Evolutionary conservation across 306 rosid genomes (phyloP).

Genomic region (Rosa chinensis): DNA sequence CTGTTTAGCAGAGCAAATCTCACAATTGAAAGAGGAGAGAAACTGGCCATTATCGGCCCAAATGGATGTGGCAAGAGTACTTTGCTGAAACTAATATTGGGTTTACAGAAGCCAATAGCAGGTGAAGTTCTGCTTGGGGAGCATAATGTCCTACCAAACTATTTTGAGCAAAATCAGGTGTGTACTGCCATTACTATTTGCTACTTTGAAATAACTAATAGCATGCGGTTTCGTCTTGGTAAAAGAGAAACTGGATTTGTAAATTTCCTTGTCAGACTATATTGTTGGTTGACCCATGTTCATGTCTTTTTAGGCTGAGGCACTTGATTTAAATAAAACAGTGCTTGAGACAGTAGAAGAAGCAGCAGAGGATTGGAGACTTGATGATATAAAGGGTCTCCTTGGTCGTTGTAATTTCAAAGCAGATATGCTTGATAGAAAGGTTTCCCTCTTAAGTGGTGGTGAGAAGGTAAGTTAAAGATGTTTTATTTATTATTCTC

Average conservation of each 20-base stretch:
- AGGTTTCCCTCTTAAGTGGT: conserved; percentile 90
- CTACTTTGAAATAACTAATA: conserved; percentile 18
- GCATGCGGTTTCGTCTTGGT: neutral
- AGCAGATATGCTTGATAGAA: conserved; percentile 92
- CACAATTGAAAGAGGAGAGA: conserved; percentile 88
- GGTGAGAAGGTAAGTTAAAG: conserved; percentile 81
- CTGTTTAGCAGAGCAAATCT: conserved; percentile 86
- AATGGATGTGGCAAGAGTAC: conserved; percentile 99
- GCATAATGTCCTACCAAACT: conserved; percentile 91
- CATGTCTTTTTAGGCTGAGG: conserved; percentile 75
- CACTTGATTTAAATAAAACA: conserved; percentile 89
- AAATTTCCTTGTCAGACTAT: neutral
- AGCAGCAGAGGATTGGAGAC: conserved; percentile 95
- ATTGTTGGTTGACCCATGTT: conserved; percentile 29
- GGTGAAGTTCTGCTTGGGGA: conserved; percentile 92
- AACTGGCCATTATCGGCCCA: conserved; percentile 92
- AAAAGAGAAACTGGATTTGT: neutral
- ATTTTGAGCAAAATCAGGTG: conserved; percentile 99
- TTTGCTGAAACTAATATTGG: conserved; percentile 88
- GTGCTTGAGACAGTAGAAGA: conserved; percentile 92
- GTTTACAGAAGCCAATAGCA: conserved; percentile 66
- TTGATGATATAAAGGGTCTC: conserved; percentile 94
- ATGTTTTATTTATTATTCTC: neutral
- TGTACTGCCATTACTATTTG: conserved; percentile 11
- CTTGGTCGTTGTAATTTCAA: conserved; percentile 99